Evolutionary conservation across 2,329 filamentous ascomycete genomes (phyloP), one percentile per base, ranked within the genome.

Genomic region (Curvularia lunata): DNA sequence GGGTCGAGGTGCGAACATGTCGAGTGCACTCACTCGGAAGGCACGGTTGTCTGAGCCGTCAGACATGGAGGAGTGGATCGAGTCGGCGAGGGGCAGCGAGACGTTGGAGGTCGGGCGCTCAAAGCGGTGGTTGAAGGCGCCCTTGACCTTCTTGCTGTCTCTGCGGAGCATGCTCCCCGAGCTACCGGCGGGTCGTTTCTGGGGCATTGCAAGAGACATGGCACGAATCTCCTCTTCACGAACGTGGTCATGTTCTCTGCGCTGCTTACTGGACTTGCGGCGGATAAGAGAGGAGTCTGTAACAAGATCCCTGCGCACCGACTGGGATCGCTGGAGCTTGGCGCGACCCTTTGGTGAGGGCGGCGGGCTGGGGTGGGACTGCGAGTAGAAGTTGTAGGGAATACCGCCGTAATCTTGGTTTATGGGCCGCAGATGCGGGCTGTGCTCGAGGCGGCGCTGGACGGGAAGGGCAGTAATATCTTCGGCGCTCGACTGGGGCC

Each of bases 181-280:
- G 59, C 88, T 84, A 47, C 84, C 83, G 10, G 84, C 83, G 5
- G 88, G 83, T 50, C 90, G 85, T 52, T 82, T 83, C 59, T 87
- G 79, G 5, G 91, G 87, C 65, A 88, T 84, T 2, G 84, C 82
- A 59, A 86, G 85, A 70, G 86, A 90, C 90, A 97, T 91, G 52
- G 91, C 88, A 72, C 88, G 91, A 71, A 97, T 92, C 77, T 97
- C 92, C 61, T 91, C 91, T 77, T 97, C 93, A 56, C 94, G 85
- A 57, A 89, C 84, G 72, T 87, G 86, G 62, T 96, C 91, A 66
- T 89, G 88, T 45, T 71, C 69, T 52, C 63, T 67, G 67, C 89
- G 86, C 78, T 91, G 75, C 65, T 77, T 96, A 80, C 87, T 92
- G 40, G 90, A 90, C 71, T 87, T 91, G 60, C 88, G 88, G 58